Base-by-base conservation (phyloP, 495 filamentous ascomycete species). In the Aspergillus cavernicola region DNA sequence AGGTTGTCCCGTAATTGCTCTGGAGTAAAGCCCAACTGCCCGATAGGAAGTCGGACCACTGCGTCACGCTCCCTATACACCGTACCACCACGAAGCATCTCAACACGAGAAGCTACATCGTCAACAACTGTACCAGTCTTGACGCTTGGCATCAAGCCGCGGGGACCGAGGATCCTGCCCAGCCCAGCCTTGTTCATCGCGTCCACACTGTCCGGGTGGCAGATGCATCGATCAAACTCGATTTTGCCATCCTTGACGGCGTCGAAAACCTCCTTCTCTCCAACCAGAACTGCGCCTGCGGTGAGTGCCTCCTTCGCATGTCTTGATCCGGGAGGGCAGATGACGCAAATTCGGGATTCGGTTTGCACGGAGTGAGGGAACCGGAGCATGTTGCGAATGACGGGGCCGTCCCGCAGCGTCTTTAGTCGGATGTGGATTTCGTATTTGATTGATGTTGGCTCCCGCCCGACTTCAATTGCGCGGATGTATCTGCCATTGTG, bases 331-430 rank as follows among this genome's bases (percentile, higher is more conserved):
- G 91, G 83, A 15, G 89, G 86, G 68, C 88, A 92, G 56, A 96
- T 89, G 52, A 96, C 91, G 67, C 82, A 90, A 60, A 96, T 89
- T 35, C 87, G 82, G 23, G 89, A 77, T 64, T 91, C 87, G 47
- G 87, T 91, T 62, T 89, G 85, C 52, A 97, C 87, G 13, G 90
- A 85, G 66, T 92, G 90, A 2, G 93, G 93, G 24, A 98, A 84
- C 39, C 85, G 85, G 67, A 98, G 76, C 66, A 89, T 87, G 69
- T 87, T 91, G 45, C 92, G 89, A 48, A 98, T 77, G 2, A 90
- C 84, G 6, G 90, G 84, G 3, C 90, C 90, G 66, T 90, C 91
- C 71, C 88, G 90, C 53, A 76, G 69, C 2, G 91, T 87, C 59
- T 84, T 84, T 44, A 98, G 63, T 59, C 85, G 88, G 61, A 97